Conservation (phyloP, 768 basidiomycete species). For the Suillus subaureus region DNA sequence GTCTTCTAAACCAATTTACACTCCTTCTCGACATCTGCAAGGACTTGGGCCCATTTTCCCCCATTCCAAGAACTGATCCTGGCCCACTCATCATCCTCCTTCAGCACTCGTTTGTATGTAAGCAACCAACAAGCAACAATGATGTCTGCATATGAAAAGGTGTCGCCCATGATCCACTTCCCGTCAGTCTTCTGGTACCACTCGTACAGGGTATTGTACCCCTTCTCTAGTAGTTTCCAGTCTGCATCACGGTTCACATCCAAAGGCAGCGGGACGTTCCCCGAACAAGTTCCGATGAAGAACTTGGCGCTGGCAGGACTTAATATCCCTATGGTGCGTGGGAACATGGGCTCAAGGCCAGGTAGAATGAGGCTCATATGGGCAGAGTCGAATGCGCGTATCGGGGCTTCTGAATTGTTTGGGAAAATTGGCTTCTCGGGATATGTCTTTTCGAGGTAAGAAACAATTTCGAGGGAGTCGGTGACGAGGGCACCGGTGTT, state of each 20-base stretch:
- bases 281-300: slow-evolving; percentile 40
- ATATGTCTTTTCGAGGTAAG: slow-evolving; percentile 39
- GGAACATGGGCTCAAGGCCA: slow-evolving; percentile 17
- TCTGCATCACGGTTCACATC: slow-evolving; percentile 37
- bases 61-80: slow-evolving; percentile 26
- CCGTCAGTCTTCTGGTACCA: slow-evolving; percentile 28
- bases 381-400: slow-evolving; percentile 22
- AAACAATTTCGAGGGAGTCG: slow-evolving; percentile 35
- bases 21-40: slow-evolving; percentile 28
- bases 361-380: neutral
- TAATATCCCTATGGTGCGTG: slow-evolving; percentile 32
- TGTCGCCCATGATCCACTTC: slow-evolving; percentile 33
- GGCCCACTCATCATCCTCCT: slow-evolving; percentile 28
- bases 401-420: slow-evolving; percentile 22
- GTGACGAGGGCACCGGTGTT: slow-evolving; percentile 29
- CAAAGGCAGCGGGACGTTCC: slow-evolving; percentile 35
- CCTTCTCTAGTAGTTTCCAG: slow-evolving; percentile 26
- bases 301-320: slow-evolving; percentile 37
- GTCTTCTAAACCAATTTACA: slow-evolving; percentile 19
- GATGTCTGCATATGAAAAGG: slow-evolving; percentile 35
- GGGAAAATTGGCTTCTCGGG: slow-evolving; percentile 34
- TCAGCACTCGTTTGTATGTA: slow-evolving; percentile 23
- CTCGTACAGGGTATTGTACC: slow-evolving; percentile 12
- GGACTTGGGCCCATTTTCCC: slow-evolving; percentile 28
- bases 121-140: slow-evolving; percentile 19